Conservation (phyloP, 345 rosid species). For the Eucalyptus urophylla region DNA sequence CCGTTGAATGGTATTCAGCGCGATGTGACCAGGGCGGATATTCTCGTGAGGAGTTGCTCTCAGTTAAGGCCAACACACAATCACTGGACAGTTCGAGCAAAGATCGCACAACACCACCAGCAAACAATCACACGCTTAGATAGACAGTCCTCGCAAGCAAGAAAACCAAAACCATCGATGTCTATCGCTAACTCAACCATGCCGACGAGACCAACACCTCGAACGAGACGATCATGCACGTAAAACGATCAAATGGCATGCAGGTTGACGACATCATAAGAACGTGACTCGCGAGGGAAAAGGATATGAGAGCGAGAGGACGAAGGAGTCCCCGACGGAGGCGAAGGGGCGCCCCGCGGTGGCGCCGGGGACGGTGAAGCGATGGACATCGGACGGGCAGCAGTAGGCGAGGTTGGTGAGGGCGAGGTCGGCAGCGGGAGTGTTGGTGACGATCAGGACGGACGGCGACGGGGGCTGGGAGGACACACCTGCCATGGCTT, state of each 20-base stretch:
- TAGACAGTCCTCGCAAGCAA: background rate
- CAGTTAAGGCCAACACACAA: constrained; percentile 35
- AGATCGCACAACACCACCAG: background rate
- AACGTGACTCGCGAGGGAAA: background rate
- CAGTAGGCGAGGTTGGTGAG: constrained; percentile 82
- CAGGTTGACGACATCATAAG: background rate
- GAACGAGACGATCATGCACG: background rate
- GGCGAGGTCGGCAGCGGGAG: constrained; percentile 79
- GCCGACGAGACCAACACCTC: background rate
- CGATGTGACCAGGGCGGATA: constrained; percentile 50
- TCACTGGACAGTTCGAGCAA: background rate
- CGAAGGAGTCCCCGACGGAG: constrained; percentile 42
- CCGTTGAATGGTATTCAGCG: constrained; percentile 79
- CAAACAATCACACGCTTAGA: background rate
- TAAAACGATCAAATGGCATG: background rate
- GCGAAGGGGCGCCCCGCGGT: constrained; percentile 45
- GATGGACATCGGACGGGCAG: constrained; percentile 69
- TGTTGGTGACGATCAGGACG: constrained; percentile 65
- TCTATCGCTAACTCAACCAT: background rate
- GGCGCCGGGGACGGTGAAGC: constrained; percentile 69
- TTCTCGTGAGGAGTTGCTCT: constrained; percentile 56
- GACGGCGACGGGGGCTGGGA: constrained; percentile 14
- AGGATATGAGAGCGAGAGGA: constrained; percentile 92
- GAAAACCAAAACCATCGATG: background rate
- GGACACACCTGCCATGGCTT: constrained; percentile 43